Conservation (phyloP, 257 asterid genomes). For the Linderniella brevidens region DNA sequence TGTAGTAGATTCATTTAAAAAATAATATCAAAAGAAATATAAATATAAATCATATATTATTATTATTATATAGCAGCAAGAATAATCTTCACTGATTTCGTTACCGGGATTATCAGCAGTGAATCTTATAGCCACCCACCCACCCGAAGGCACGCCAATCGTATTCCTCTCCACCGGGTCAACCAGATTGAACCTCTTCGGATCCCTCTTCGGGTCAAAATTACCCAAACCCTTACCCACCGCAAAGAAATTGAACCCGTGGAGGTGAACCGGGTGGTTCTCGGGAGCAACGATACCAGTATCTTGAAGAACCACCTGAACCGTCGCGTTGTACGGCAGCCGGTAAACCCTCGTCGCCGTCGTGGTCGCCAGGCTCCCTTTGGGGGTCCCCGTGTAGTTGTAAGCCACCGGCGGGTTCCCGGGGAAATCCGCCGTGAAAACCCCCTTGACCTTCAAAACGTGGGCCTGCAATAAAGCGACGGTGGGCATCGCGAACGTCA, state of each 20-base stretch:
- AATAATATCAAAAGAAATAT: background rate
- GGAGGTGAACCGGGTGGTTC: slow-evolving; percentile 78
- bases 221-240: slow-evolving; percentile 73
- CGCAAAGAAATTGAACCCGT: slow-evolving; percentile 77
- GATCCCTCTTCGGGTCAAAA: slow-evolving; percentile 39
- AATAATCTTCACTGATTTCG: background rate
- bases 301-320: slow-evolving; percentile 72
- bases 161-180: slow-evolving; percentile 97
- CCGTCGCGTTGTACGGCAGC: slow-evolving; percentile 43
- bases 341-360: slow-evolving; percentile 56
- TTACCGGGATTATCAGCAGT: slow-evolving; percentile 88
- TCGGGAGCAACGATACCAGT: slow-evolving; percentile 72
- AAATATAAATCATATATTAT: background rate
- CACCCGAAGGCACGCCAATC: slow-evolving; percentile 81
- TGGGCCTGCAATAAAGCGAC: slow-evolving; percentile 66
- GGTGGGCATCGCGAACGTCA: slow-evolving; percentile 79
- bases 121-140: slow-evolving; percentile 89
- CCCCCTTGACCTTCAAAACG: slow-evolving; percentile 36
- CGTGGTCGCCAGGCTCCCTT: slow-evolving; percentile 26
- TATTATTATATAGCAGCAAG: background rate
- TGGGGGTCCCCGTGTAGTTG: slow-evolving; percentile 54
- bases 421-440: slow-evolving; percentile 72
- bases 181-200: slow-evolving; percentile 49
- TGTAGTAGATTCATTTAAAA: slow-evolving; percentile 9
- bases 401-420: slow-evolving; percentile 40